Percentiles rank a stretch among this genome's conserved stretches.
Conservation (phyloP, 1,284 basidiomycete genomes). For the Ceratobasidium sp. region DNA sequence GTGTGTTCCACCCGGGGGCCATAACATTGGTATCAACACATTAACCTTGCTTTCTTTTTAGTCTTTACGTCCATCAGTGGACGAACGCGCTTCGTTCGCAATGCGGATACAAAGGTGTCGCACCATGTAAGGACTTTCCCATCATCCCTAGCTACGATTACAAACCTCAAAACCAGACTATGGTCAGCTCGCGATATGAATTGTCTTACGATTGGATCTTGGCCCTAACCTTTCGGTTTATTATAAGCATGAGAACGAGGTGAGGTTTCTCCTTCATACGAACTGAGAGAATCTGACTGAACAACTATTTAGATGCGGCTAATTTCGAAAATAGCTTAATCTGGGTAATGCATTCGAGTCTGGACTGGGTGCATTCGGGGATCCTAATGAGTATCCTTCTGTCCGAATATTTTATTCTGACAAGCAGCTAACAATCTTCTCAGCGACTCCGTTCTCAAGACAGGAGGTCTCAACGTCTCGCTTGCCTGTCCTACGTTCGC, state of each 20-base stretch:
- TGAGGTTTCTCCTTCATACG: neutral
- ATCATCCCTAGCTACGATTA: no score
- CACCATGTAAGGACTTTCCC: constrained; percentile 13
- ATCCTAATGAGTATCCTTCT: neutral
- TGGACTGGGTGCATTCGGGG: neutral
- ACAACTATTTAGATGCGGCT: neutral
- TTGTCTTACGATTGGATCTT: neutral
- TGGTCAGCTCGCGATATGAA: neutral
- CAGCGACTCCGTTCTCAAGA: neutral
- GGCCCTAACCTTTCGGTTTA: neutral
- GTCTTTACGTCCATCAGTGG: constrained; percentile 9
- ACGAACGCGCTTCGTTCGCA: neutral
- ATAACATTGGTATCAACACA: no score
- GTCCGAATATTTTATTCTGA: neutral
- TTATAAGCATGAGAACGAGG: constrained; percentile 3
- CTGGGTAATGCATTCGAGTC: neutral
- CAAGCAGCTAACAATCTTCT: no score
- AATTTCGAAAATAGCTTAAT: neutral
- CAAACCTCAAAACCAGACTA: neutral
- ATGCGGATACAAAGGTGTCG: constrained; percentile 1
- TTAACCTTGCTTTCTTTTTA: neutral
- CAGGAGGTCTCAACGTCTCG: neutral
- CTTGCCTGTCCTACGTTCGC: neutral
- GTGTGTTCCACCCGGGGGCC: neutral
- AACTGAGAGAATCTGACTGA: neutral